phyloP scores from a whole-genome alignment of 2,329 filamentous ascomycete species.

The Cladosporium sphaerospermum region DNA sequence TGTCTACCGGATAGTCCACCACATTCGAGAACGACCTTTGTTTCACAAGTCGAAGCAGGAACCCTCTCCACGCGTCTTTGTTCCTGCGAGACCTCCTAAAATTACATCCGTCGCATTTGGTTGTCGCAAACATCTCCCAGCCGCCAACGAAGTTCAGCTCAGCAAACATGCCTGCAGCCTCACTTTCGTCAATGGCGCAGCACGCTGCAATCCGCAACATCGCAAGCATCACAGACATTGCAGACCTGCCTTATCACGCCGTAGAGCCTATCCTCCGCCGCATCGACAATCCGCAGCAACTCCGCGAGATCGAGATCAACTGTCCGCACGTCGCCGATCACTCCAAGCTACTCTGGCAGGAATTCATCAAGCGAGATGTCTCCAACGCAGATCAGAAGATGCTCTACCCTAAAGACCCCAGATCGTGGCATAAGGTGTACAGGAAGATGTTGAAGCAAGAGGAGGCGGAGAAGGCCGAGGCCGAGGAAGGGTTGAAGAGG shows the following conservation, averaged over 20 bases:
- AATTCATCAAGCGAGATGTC: slow-evolving; percentile 73
- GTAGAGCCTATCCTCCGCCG: slow-evolving; percentile 63
- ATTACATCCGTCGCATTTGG: background rate
- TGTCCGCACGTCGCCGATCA: slow-evolving; percentile 70
- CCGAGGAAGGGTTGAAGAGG: slow-evolving; percentile 31
- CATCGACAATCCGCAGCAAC: slow-evolving; percentile 66
- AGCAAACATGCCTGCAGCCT: slow-evolving; percentile 25
- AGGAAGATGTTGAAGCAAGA: slow-evolving; percentile 39
- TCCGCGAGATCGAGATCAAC: slow-evolving; percentile 63
- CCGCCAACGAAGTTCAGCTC: background rate
- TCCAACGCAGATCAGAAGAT: slow-evolving; percentile 58
- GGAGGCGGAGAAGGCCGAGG: slow-evolving; percentile 28
- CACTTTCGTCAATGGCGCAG: slow-evolving; percentile 35
- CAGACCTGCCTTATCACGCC: slow-evolving; percentile 61
- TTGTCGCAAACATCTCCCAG: background rate
- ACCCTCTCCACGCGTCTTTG: background rate
- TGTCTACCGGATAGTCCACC: slow-evolving; percentile 4
- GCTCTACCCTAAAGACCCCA: slow-evolving; percentile 58
- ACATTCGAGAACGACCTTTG: slow-evolving; percentile 2
- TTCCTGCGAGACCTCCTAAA: too few species aligned
- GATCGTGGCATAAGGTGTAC: slow-evolving; percentile 75
- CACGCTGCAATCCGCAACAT: slow-evolving; percentile 38
- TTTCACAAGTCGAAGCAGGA: background rate
- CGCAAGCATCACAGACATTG: slow-evolving; percentile 58
- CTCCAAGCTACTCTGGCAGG: slow-evolving; percentile 68